phyloP scores from a whole-genome alignment of 352 stramenopile genomes.

The Globisporangium yorkense region DNA sequence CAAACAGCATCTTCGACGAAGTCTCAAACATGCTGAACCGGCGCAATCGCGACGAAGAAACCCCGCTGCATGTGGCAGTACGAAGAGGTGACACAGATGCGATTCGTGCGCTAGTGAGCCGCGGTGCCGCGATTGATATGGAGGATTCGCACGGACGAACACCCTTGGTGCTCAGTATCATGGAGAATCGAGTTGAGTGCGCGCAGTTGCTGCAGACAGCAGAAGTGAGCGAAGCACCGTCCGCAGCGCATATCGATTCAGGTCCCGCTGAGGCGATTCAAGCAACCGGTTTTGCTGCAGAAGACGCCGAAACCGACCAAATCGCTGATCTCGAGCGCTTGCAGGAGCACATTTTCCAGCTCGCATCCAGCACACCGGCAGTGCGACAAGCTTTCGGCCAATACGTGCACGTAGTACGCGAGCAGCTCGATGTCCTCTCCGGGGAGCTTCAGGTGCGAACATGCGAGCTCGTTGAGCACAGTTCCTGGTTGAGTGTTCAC shows the following conservation, averaged over 20 bases:
- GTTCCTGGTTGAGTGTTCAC: too few relatives aligned
- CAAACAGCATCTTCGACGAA: conserved; percentile 15
- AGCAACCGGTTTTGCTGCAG: too few relatives aligned
- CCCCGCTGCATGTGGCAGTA: conserved; percentile 84
- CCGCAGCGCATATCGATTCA: neutral
- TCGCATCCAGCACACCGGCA: neutral
- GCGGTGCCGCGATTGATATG: conserved; percentile 32
- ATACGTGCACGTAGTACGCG: neutral
- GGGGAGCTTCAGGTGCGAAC: conserved; percentile 5
- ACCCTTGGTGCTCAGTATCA: conserved; percentile 56
- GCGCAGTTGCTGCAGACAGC: conserved; percentile 48
- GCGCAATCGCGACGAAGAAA: conserved; percentile 86
- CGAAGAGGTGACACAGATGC: conserved; percentile 34
- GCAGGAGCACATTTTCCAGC: conserved; percentile 17
- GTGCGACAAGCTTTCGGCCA: conserved; percentile 4
- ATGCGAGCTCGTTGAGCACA: too few relatives aligned
- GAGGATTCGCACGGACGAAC: conserved; percentile 59
- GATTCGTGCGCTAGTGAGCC: conserved; percentile 32
- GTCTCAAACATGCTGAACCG: conserved; percentile 60
- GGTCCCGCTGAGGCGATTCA: neutral
- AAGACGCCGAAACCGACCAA: neutral
- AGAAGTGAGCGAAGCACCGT: neutral
- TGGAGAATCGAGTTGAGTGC: conserved; percentile 66
- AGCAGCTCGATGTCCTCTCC: conserved; percentile 1
- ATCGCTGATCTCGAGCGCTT: conserved; percentile 12